Percentiles rank a stretch among this genome's conserved stretches.
Evolutionary conservation across 305 asterid species (phyloP).

Genomic region (Coffea humblotiana): DNA sequence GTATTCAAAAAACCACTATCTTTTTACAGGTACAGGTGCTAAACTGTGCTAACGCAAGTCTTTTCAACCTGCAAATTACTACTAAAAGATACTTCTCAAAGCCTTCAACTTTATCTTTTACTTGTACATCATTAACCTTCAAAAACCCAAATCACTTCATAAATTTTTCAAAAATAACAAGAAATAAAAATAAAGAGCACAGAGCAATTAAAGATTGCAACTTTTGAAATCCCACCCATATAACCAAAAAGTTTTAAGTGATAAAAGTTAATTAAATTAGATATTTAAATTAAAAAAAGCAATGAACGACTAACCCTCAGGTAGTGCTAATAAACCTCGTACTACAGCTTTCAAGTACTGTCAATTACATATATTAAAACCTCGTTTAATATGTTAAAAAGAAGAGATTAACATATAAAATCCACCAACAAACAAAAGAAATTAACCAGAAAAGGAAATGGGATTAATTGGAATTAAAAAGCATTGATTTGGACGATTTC

Average conservation of each 20-base stretch:
- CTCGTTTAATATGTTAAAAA: background rate
- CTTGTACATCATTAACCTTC: background rate
- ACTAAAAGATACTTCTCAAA: slow-evolving; percentile 1
- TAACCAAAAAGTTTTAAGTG: background rate
- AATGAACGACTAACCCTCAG: slow-evolving; percentile 50
- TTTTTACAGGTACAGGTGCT: background rate
- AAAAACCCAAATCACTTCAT: background rate
- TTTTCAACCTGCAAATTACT: background rate
- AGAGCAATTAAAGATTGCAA: background rate
- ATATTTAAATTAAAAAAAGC: background rate
- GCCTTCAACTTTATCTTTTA: background rate
- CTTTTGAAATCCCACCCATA: background rate
- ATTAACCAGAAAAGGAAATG: background rate
- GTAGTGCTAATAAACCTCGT: slow-evolving; percentile 70
- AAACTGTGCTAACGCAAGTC: background rate
- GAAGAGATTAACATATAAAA: background rate
- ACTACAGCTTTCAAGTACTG: slow-evolving; percentile 66
- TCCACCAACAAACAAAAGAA: background rate
- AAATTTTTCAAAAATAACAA: too few species aligned
- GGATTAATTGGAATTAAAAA: slow-evolving; percentile 7
- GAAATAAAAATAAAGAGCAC: background rate
- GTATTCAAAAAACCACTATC: background rate
- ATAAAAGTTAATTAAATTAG: slow-evolving; percentile 3
- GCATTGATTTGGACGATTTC: slow-evolving; percentile 37
- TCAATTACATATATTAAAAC: slow-evolving; percentile 1